These are phyloP conservation scores for Vanderwaltozyma yarrowii DNA, from an alignment of 805 yeast genomes.

Conservation along the genomic window DNA sequence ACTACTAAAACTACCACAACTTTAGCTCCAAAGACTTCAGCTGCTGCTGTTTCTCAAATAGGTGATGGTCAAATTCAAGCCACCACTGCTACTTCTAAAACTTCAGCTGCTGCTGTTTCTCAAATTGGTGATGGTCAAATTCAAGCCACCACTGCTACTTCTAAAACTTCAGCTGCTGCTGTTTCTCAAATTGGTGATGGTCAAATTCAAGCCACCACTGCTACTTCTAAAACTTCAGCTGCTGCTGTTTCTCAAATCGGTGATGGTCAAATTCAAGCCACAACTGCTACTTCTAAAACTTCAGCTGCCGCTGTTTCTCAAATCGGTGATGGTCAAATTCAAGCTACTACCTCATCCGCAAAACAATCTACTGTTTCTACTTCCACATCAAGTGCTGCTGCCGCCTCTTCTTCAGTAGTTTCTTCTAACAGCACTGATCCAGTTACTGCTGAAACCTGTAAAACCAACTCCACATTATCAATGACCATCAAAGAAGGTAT, in stretches of 20 bases:
- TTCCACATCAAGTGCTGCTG: conserved; percentile 11
- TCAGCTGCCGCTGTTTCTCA: conserved; percentile 23
- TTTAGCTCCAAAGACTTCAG: conserved; percentile 20
- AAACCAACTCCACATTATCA: conserved; percentile 35
- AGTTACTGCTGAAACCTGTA: conserved; percentile 22
- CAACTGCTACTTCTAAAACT: conserved; percentile 18
- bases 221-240: conserved; percentile 26
- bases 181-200: conserved; percentile 29
- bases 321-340: conserved; percentile 16
- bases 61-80: conserved; percentile 36
- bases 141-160: conserved; percentile 19
- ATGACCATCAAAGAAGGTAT: conserved; percentile 37
- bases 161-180: conserved; percentile 28
- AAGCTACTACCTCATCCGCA: conserved; percentile 13
- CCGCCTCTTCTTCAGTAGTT: conserved; percentile 26
- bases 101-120: conserved; percentile 21
- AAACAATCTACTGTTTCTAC: conserved; percentile 25
- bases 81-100: conserved; percentile 10
- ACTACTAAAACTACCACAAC: conserved; percentile 20
- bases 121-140: conserved; percentile 6
- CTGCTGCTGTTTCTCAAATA: conserved; percentile 32
- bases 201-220: conserved; percentile 33
- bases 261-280: conserved; percentile 1
- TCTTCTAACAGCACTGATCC: conserved; percentile 23
- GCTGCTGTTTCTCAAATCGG: conserved; percentile 30